Evolutionary conservation across 352 stramenopile species (phyloP).

Genomic region (Phytophthora sp.): DNA sequence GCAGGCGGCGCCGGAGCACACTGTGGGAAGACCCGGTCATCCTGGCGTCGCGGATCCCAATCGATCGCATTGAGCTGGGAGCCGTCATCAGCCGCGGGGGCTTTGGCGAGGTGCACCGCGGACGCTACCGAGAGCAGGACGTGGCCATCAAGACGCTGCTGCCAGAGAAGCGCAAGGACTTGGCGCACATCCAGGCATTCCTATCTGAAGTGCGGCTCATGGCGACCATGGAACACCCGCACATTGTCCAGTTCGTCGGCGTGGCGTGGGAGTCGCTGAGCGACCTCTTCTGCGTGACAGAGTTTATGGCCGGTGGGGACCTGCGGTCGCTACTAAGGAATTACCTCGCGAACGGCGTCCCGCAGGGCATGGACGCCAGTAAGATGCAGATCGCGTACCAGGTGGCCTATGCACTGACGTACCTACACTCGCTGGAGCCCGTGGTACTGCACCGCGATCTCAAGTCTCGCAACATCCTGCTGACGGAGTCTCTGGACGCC

Average conservation of each 20-base stretch:
- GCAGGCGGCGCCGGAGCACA: constrained; percentile 12
- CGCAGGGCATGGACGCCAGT: constrained; percentile 27
- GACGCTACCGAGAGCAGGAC: constrained; percentile 40
- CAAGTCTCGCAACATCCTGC: constrained; percentile 69
- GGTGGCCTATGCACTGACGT: constrained; percentile 37
- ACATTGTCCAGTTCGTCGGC: constrained; percentile 54
- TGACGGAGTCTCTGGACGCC: constrained; percentile 42
- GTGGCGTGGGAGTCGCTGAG: constrained; percentile 57
- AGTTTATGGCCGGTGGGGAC: constrained; percentile 58
- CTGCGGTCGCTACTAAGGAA: constrained; percentile 46
- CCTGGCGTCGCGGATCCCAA: constrained; percentile 42
- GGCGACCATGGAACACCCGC: constrained; percentile 48
- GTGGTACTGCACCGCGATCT: no score
- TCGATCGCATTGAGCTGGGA: constrained; percentile 43
- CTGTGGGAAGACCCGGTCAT: constrained; percentile 49
- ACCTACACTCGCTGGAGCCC: no score
- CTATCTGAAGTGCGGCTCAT: constrained; percentile 50
- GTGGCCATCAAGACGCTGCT: constrained; percentile 53
- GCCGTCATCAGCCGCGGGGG: constrained; percentile 39
- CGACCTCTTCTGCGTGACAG: constrained; percentile 50
- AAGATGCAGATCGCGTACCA: constrained; percentile 46
- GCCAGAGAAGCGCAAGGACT: constrained; percentile 44
- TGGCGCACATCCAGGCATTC: constrained; percentile 46
- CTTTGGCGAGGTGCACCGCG: constrained; percentile 46
- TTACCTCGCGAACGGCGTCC: constrained; percentile 19